Base-by-base conservation (phyloP, 257 asterid genomes). In the Orobanche coerulescens region DNA sequence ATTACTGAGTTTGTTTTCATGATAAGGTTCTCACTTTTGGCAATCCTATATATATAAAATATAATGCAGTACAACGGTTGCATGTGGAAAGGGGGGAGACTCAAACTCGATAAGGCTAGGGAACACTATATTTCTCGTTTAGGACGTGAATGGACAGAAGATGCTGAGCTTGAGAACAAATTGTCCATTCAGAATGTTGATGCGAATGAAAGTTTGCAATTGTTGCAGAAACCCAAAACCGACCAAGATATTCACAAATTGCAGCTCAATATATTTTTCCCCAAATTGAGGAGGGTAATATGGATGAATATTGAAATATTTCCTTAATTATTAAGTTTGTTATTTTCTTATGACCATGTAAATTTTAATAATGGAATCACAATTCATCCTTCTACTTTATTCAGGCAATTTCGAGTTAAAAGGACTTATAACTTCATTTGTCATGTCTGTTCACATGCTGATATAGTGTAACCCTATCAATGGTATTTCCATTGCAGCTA, bases 31-130 rank as follows among this genome's bases (percentile, higher is more conserved):
- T 65, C 6, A 68, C 42, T 40, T 54, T 58, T 64, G 36, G 55
- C 13, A 37, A 24, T 52, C 61, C 56, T 56, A 47, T 67, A 39
- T 61, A 52, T 62, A n/a, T n/a, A n/a, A n/a, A n/a, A n/a, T 28
- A 69, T 52, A 60, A 53, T 76, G 58, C 82, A 92, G 98, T 88
- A 88, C 65, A 92, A 92, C 53, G 95, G 96, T 28, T 92, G 98
- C 76, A 70, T 75, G 84, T 92, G 98, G 98, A 92, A 79, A 81
- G 94, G 95, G 20, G 95, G 94, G 56, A 88, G 70, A 44, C 95
- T 88, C 71, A 86, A 78, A 67, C 85, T 92, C 31, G 98, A 84
- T 82, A 92, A 92, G 76, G 95, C 98, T 66, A 86, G 66, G 78
- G 95, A 92, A 73, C 78, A 84, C 63, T 88, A 82, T 70, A 56